Evolutionary conservation across 1,139 yeast species (phyloP).

Genomic region (Scheffersomyces illinoinensis): DNA sequence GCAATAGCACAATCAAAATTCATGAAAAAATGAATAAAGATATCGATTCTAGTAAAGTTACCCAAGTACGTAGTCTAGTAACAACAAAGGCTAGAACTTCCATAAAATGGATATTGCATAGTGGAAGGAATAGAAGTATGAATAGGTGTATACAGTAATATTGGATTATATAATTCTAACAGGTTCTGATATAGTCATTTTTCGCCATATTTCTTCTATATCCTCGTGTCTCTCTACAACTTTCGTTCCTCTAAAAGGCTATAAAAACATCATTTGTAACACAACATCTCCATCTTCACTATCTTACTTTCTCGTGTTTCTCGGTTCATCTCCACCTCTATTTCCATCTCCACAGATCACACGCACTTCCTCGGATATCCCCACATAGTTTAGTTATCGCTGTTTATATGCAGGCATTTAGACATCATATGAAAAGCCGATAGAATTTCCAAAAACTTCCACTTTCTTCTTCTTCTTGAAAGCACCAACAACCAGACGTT

Average conservation of each 20-base stretch:
- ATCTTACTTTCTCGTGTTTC: background rate
- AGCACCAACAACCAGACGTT: background rate
- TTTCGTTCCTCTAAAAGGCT: background rate
- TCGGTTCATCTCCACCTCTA: background rate
- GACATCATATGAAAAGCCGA: background rate
- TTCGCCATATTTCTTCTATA: background rate
- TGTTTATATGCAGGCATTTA: background rate
- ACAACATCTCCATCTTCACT: background rate
- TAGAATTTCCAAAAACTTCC: background rate
- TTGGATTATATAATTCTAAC: too few species aligned
- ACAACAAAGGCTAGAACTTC: too few species aligned
- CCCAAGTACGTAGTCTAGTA: too few species aligned
- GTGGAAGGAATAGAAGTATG: too few species aligned
- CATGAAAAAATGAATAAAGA: background rate
- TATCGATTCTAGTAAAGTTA: too few species aligned
- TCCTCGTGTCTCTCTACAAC: background rate
- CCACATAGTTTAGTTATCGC: background rate
- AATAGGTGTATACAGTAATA: too few species aligned
- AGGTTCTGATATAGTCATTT: too few species aligned
- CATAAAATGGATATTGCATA: too few species aligned
- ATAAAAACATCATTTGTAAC: background rate
- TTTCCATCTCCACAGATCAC: background rate
- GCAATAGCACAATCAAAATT: too few species aligned
- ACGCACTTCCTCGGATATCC: background rate
- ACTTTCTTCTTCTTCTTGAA: background rate